Evolutionary conservation across 148 eudicot genomes (phyloP).

Genomic region (Hydrangea macrophylla): DNA sequence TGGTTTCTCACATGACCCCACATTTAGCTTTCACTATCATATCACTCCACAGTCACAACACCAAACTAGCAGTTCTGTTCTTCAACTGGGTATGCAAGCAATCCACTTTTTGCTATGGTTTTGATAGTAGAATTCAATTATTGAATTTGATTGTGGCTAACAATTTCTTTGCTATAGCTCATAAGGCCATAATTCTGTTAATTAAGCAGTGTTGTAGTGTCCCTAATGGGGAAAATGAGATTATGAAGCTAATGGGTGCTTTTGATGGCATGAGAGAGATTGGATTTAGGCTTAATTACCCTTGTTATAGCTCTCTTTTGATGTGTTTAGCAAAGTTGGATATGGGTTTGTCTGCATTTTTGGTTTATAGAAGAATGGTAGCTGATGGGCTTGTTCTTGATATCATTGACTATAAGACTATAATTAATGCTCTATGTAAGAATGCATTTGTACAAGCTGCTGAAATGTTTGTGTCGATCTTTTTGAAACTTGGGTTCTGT

Average conservation of each 20-base stretch:
- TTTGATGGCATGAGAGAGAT: conserved; percentile 6
- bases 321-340: conserved; percentile 18
- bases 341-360: conserved; percentile 18
- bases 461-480: conserved; percentile 14
- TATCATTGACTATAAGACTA: conserved; percentile 11
- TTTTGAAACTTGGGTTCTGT: conserved; percentile 17
- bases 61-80: conserved; percentile 7
- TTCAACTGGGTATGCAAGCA: conserved; percentile 18
- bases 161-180: too few relatives aligned
- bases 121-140: conserved; percentile 10
- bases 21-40: conserved; percentile 4
- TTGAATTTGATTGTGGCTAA: conserved; percentile 5
- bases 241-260: conserved; percentile 12
- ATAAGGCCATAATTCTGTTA: too few relatives aligned
- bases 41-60: neutral
- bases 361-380: conserved; percentile 15
- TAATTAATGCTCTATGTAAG: conserved; percentile 20
- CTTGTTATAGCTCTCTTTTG: conserved; percentile 21
- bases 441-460: conserved; percentile 17
- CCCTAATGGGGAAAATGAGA: neutral
- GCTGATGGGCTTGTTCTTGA: conserved; percentile 16
- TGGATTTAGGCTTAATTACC: conserved; percentile 18
- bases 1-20: conserved; percentile 20
- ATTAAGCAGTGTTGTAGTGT: too few relatives aligned
- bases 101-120: conserved; percentile 19